These are phyloP conservation scores for Cucumis cinereus DNA, from an alignment of 306 rosid genomes.

Conservation along the genomic window DNA sequence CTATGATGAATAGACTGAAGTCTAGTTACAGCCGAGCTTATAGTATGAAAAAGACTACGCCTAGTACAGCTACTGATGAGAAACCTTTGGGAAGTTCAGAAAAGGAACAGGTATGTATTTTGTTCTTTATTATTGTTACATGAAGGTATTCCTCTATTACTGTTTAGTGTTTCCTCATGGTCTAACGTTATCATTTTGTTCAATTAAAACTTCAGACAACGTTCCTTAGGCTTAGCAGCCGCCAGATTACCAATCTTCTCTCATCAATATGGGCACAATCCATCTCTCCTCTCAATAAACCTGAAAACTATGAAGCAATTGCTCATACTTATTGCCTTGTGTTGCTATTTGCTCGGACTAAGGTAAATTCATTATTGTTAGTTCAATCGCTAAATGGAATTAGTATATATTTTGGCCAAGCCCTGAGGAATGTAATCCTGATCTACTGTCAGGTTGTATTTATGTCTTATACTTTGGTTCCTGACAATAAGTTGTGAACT, in stretches of 20 bases:
- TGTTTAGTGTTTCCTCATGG: not conserved
- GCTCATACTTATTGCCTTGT: conserved; percentile 62
- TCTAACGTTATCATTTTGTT: not conserved
- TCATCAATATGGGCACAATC: conserved; percentile 83
- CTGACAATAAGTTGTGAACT: not conserved
- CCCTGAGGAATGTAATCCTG: not conserved
- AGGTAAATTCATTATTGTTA: conserved; percentile 35
- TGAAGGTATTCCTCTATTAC: not conserved
- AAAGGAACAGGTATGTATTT: conserved; percentile 16
- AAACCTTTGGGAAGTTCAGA: conserved; percentile 6
- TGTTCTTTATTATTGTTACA: not conserved
- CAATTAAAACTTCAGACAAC: conserved; percentile 14
- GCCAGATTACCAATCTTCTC: conserved; percentile 51
- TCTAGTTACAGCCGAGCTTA: conserved; percentile 42
- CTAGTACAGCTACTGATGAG: conserved; percentile 7
- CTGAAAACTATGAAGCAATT: conserved; percentile 72
- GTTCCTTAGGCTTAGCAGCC: conserved; percentile 49
- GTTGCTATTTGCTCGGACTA: conserved; percentile 49
- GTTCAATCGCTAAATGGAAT: conserved; percentile 4
- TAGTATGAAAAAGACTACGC: conserved; percentile 19
- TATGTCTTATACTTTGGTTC: not conserved
- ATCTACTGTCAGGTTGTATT: not conserved
- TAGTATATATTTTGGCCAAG: not conserved
- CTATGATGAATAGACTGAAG: conserved; percentile 42
- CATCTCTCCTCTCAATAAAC: conserved; percentile 51